Base-by-base conservation (phyloP, 1,139 yeast species). In the Blastobotrys capitulatus region DNA sequence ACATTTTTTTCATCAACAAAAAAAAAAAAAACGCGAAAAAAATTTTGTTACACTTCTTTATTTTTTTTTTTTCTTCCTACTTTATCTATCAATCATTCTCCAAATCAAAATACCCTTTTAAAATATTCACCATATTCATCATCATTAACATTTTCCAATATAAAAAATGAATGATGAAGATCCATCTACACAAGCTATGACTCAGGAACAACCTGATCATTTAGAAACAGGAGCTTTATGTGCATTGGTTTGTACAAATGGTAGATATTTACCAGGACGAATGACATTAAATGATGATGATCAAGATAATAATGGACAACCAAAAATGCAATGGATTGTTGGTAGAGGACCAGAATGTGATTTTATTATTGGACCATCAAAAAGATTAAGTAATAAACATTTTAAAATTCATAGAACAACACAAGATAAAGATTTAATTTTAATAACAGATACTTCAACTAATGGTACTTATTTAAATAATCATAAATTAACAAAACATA, bases 401-500 rank as follows among this genome's bases (percentile, higher is more conserved):
- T 88, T 88, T 71, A 83, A 51, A n/a, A 49, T 58, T 13, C 50
- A 50, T 42, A 46, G 55, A 38, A 22, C 44, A 31, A 37, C 44
- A 26, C 52, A 56, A 42, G 59, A 50, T 44, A 50, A 43, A 29
- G 48, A 52, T 12, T 56, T 57, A 9, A 46, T 61, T 6, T 51
- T 64, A 31, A 50, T 64, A 16, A 57, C 55, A 40, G 71, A 67
- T 48, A 53, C 57, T 7, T 66, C 71, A 12, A 92, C 97, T 1
- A 92, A 92, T 66, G 98, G 98, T 5, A 92, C 98, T 0, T 85
- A 80, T 72, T 70, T 90, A 45, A 92, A 92, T 68, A 82, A 82
- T 27, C 76, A 76, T 42, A 74, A 89, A 45, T 68, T 90, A 19
- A 87, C 83, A 18, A 86, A 84, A 62, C 84, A 85, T n/a, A 80